Conservation (phyloP, 805 yeast species). For the Candida tibetensis region DNA sequence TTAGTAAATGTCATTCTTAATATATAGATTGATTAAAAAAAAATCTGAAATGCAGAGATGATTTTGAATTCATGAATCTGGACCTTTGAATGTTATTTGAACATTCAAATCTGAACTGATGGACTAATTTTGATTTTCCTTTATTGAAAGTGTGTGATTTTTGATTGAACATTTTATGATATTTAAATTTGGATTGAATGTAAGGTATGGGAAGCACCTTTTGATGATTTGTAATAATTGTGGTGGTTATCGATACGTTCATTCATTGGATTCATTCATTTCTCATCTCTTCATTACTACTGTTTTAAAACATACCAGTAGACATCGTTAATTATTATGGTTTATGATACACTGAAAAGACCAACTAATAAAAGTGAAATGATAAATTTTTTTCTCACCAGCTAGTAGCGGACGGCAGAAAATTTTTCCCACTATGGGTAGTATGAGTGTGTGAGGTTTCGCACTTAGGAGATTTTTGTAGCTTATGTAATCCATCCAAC, state of each 20-base stretch:
- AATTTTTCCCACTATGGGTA: conserved; percentile 4
- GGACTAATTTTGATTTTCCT: no score
- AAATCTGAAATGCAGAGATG: no score
- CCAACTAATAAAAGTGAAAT: conserved; percentile 6
- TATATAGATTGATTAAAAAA: no score
- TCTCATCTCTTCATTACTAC: neutral
- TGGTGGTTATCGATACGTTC: neutral
- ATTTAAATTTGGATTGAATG: no score
- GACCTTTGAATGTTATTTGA: neutral
- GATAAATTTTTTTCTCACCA: conserved; percentile 9
- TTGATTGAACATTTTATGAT: no score
- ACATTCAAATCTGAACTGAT: neutral
- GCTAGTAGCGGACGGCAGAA: conserved; percentile 3
- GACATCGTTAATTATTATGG: conserved; percentile 14
- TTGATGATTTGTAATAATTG: no score
- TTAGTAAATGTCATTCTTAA: no score
- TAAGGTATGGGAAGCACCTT: no score
- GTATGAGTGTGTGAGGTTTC: neutral
- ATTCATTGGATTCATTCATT: neutral
- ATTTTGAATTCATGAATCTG: no score
- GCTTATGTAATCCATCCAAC: neutral
- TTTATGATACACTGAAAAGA: conserved; percentile 12
- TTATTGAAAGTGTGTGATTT: no score
- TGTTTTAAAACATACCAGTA: conserved; percentile 15
- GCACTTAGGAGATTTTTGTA: neutral